Base-by-base conservation (phyloP, 495 filamentous ascomycete genomes). In the Hyaloscypha finlandica region DNA sequence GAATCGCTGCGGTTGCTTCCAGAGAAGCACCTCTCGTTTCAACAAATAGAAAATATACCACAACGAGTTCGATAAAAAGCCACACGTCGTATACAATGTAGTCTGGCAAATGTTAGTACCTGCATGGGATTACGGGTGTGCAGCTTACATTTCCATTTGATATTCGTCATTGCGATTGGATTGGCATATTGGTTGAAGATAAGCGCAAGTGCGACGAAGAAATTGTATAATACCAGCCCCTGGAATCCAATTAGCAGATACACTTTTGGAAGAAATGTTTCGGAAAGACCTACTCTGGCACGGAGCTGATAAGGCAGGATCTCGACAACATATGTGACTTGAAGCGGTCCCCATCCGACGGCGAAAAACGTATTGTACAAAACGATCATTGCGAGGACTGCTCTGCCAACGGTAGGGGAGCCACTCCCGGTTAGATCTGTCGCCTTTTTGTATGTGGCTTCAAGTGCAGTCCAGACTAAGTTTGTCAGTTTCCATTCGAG, bases 301-400 rank as follows among this genome's bases (percentile, higher is more conserved):
- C 90, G 87, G 64, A 92, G 83, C 65, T 82, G 82, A 80, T 88
- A 93, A 0, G 89, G 90, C 54, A 91, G 81, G 69, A 92, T 88
- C 77, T 92, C 90, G 66, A 89, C 82, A 39, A 85, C 79, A 74
- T 90, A 90, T 55, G 84, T 85, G 67, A 90, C 81, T 37, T 90
- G 83, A 52, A 92, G 80, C 64, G 87, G 85, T 14, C 85, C 85
- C 81, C 85, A 88, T n/a, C 82, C 83, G 63, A 86, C 79, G 69
- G 83, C 80, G 79, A 87, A 89, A 71, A 80, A 79, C 73, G 83
- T 71, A 25, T 78, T 74, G 70, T 81, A 84, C 48, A 85, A 57
- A 79, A 83, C 86, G 71, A 85, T 84, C 77, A 85, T 84, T 75
- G 84, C 80, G 66, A 86, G 80, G 72, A 84, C 82, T 54, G 76